Base-by-base conservation (phyloP, 108 stramenopile species). In the Cyclotella sp. region DNA sequence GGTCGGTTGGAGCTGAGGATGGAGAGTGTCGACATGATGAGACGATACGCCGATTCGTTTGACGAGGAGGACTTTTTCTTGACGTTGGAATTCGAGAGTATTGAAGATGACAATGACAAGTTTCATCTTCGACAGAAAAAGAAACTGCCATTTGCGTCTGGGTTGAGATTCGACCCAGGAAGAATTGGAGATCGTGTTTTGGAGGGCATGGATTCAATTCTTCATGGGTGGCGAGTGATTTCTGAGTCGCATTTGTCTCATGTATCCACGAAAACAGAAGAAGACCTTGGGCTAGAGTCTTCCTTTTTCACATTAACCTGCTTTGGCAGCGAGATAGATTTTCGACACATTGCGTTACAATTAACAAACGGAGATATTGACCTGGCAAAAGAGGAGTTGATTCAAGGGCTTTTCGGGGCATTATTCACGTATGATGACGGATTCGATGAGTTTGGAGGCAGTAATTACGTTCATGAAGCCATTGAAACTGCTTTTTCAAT, bases 21-120 rank as follows among this genome's bases (percentile, higher is more conserved):
- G 45, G 63, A 58, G 16, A 76, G 87, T 53, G 89, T 94, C 14
- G 96, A 97, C 85, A 85, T 97, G 82, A 91, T 87, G 88, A 75
- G 84, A 44, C 76, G 89, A 21, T 96, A 96, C 71, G 87, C 85
- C 5, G 70, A 82, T 40, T 87, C 82, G 29, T 86, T 95, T 60
- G 90, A 93, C 46, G 75, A 85, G 12, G 90, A 91, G 28, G 93
- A 94, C 39, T 95, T 97, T 72, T 63, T 86, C 16, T 65, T 95
- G n/a, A 85, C 84, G 12, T 76, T 95, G 16, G 58, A 89, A 21
- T 90, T 95, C 46, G 90, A 93, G 57, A 29, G 41, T 34, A 68
- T 77, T 26, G 76, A 72, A 26, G 59, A 44, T 34, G 61, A 54
- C 40, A 52, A 43, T n/a, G 24, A 6, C 0, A 29, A 0, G 21